Conservation (phyloP, 2,329 filamentous ascomycete genomes). For the Mariannaea sp. region DNA sequence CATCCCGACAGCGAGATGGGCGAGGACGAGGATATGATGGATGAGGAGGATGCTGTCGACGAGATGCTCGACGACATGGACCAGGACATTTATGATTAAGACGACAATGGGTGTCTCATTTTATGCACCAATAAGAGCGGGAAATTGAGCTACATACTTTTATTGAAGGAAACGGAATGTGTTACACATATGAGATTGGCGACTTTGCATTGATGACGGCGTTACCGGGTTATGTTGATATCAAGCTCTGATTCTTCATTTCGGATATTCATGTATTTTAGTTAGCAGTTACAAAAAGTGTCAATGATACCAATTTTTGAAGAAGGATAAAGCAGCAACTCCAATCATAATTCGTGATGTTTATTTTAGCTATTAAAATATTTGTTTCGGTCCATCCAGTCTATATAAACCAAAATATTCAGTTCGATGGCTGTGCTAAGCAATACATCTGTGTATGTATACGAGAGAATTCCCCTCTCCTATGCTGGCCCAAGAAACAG, state of each 20-base stretch:
- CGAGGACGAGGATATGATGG: slow-evolving; percentile 74
- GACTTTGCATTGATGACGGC: slow-evolving; percentile 2
- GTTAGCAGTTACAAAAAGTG: background rate
- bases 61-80: slow-evolving; percentile 69
- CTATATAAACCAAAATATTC: background rate
- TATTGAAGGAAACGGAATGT: background rate
- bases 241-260: slow-evolving; percentile 1
- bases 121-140: background rate
- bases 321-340: background rate
- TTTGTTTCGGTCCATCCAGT: background rate
- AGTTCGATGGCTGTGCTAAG: no score
- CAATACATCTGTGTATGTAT: background rate
- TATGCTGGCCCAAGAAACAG: slow-evolving; percentile 40
- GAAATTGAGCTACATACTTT: background rate
- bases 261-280: slow-evolving; percentile 8
- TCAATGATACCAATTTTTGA: background rate
- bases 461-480: background rate
- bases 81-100: slow-evolving; percentile 57
- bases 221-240: slow-evolving; percentile 8
- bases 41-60: slow-evolving; percentile 73
- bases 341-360: slow-evolving; percentile 14
- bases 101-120: background rate
- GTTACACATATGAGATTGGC: slow-evolving; percentile 6
- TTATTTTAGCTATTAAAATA: background rate
- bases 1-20: slow-evolving; percentile 67